Evolutionary conservation across 1,284 basidiomycete species (phyloP).

Genomic region (Cutaneotrichosporon curvatum): DNA sequence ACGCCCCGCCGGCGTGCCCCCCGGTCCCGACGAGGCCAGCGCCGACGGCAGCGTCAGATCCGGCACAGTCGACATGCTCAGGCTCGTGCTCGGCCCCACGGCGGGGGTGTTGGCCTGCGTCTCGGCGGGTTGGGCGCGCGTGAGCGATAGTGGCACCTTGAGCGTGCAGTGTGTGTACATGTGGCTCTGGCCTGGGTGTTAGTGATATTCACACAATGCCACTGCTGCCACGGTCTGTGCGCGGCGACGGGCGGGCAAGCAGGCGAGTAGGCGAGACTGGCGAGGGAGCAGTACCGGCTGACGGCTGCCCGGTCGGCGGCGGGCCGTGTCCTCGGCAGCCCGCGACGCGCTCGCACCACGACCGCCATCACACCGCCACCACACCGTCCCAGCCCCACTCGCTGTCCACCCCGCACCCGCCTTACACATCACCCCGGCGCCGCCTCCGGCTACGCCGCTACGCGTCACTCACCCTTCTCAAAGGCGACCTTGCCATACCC

Average conservation of each 20-base stretch:
- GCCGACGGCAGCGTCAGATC: constrained; percentile 18
- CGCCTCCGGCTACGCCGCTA: no score
- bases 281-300: no score
- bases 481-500: constrained; percentile 89
- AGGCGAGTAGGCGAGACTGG: not conserved
- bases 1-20: not conserved
- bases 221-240: constrained; percentile 1
- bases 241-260: not conserved
- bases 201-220: no score
- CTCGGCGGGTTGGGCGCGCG: constrained; percentile 22
- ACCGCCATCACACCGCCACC: no score
- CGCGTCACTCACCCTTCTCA: constrained; percentile 55
- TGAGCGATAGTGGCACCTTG: constrained; percentile 55
- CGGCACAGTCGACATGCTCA: constrained; percentile 9
- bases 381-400: no score
- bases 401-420: no score
- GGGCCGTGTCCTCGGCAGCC: no score
- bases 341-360: no score
- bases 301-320: no score
- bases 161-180: constrained; percentile 90
- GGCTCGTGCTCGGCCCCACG: constrained; percentile 8
- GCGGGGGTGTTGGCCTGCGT: constrained; percentile 21
- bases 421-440: no score
- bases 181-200: constrained; percentile 49
- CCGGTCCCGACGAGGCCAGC: constrained; percentile 13